phyloP scores from a whole-genome alignment of 2,329 filamentous ascomycete species.

The Coleophoma eucalyptorum region DNA sequence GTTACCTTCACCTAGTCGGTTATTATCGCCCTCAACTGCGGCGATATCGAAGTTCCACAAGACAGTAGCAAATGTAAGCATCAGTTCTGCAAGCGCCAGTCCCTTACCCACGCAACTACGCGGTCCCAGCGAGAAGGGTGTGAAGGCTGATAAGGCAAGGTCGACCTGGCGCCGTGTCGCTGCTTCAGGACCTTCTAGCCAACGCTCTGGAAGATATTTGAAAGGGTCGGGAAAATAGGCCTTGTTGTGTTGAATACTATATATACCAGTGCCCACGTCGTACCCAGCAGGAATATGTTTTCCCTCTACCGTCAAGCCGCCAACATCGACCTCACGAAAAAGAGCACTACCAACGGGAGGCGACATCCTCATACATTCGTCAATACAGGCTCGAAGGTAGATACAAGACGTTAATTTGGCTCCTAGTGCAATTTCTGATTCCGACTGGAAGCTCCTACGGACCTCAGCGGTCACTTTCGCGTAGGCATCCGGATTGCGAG shows the following conservation, averaged over 20 bases:
- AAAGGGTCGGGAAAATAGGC: slow-evolving; percentile 37
- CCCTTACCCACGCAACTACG: background rate
- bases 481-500: slow-evolving; percentile 22
- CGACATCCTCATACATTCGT: slow-evolving; percentile 16
- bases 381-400: slow-evolving; percentile 38
- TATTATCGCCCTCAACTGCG: background rate
- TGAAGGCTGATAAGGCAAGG: slow-evolving; percentile 5
- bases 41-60: background rate
- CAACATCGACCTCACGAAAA: slow-evolving; percentile 8
- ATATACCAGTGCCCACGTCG: slow-evolving; percentile 37
- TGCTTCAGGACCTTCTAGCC: slow-evolving; percentile 26
- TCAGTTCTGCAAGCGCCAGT: background rate
- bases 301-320: slow-evolving; percentile 17
- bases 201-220: slow-evolving; percentile 38
- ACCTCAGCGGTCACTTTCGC: slow-evolving; percentile 19
- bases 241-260: slow-evolving; percentile 38
- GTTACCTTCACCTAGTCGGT: background rate
- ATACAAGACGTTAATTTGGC: slow-evolving; percentile 20
- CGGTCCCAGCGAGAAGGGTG: background rate
- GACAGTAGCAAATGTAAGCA: background rate
- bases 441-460: slow-evolving; percentile 1
- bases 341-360: slow-evolving; percentile 16
- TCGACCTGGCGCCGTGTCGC: too few relatives aligned
- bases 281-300: slow-evolving; percentile 32
- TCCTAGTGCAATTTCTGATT: slow-evolving; percentile 26